phyloP scores from a whole-genome alignment of 139 green algal species.

The Chlamydomonas sp. region DNA sequence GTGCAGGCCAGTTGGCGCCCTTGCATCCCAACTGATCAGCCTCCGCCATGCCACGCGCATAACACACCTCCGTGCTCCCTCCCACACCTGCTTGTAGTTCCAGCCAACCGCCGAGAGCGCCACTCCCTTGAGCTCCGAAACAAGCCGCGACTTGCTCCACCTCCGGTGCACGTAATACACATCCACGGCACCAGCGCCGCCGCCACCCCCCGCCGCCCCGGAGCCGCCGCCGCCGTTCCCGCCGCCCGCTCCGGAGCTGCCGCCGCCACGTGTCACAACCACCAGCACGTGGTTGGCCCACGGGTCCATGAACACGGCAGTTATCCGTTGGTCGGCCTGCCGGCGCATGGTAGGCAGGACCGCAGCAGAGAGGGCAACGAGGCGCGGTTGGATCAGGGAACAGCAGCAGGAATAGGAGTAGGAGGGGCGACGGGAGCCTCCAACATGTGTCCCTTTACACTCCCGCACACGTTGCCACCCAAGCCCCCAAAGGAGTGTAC shows the following conservation, averaged over 20 bases:
- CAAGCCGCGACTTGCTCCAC: background rate
- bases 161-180: conserved; percentile 68
- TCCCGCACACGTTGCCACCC: no score
- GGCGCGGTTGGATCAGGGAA: background rate
- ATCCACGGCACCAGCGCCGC: conserved; percentile 38
- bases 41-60: background rate
- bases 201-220: background rate
- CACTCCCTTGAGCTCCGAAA: conserved; percentile 68
- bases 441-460: no score
- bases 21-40: no score
- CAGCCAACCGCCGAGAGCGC: conserved; percentile 68
- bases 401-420: no score
- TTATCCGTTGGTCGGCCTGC: conserved; percentile 50
- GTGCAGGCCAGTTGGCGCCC: no score
- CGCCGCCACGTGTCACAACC: background rate
- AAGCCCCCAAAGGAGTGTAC: no score
- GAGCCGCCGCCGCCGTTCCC: background rate
- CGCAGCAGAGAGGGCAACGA: background rate
- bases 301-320: conserved; percentile 67
- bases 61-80: background rate
- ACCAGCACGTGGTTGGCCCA: conserved; percentile 66
- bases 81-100: conserved; percentile 31
- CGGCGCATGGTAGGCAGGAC: background rate
- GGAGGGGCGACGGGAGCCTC: no score
- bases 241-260: background rate